These are phyloP conservation scores for Nemania abortiva DNA, from an alignment of 2,329 filamentous ascomycete species.

Conservation along the genomic window DNA sequence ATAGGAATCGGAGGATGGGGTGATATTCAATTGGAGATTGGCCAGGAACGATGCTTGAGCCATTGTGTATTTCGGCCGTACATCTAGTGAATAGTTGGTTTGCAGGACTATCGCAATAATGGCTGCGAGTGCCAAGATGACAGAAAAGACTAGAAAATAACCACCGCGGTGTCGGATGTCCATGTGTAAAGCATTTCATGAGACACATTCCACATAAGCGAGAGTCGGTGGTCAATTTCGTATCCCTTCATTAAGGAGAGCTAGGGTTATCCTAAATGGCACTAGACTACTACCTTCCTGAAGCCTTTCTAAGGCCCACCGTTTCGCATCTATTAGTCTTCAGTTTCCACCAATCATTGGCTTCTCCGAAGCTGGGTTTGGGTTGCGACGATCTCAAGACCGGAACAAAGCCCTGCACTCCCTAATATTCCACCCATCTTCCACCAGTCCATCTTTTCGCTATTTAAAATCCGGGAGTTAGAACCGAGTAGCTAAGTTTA, in stretches of 20 bases:
- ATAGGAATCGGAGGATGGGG: neutral
- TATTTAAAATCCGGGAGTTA: neutral
- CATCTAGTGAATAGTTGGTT: neutral
- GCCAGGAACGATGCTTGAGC: constrained; percentile 13
- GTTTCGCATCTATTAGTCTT: neutral
- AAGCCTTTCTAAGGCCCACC: neutral
- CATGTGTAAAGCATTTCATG: no score
- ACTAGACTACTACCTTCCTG: neutral
- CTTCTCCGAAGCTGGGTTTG: neutral
- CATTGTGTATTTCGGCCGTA: constrained; percentile 4
- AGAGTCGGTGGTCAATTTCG: no score
- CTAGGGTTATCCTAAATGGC: neutral
- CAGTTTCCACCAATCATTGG: constrained; percentile 27
- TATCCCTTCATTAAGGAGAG: neutral
- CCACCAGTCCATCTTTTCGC: neutral
- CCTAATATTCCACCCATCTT: constrained; percentile 13
- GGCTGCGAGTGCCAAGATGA: neutral
- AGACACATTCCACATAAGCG: no score
- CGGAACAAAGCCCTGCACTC: neutral
- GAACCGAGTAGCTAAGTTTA: neutral
- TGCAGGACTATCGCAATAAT: neutral
- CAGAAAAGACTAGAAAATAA: no score
- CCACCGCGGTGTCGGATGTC: no score
- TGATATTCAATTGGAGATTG: constrained; percentile 7
- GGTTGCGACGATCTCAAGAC: neutral